Conservation (phyloP, 768 basidiomycete species). For the Pleurotus sapidus region DNA sequence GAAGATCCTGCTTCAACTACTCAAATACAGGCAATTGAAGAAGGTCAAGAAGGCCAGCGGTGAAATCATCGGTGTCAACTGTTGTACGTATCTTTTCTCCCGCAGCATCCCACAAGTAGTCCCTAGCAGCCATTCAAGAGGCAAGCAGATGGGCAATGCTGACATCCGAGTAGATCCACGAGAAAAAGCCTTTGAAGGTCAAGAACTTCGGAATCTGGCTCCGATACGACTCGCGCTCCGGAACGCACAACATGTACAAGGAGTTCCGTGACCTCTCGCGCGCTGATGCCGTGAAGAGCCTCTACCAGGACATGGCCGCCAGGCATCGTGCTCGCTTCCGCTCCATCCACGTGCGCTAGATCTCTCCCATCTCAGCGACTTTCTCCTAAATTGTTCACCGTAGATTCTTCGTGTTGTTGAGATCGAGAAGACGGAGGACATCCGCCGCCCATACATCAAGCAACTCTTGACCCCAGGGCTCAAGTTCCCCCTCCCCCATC, state of each 20-base stretch:
- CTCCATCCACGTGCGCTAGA: conserved; percentile 84
- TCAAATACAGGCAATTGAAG: conserved; percentile 73
- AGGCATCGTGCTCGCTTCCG: conserved; percentile 99
- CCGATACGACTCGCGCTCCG: conserved; percentile 98
- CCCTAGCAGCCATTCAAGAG: conserved; percentile 81
- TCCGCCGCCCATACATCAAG: conserved; percentile 97
- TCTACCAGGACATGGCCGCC: conserved; percentile 99
- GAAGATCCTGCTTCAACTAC: background rate
- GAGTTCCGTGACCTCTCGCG: conserved; percentile 96
- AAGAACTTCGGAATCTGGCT: conserved; percentile 99
- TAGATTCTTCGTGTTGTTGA: conserved; percentile 98
- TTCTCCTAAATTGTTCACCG: background rate
- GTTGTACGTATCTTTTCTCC: conserved; percentile 66
- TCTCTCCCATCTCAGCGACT: background rate
- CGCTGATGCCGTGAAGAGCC: conserved; percentile 90
- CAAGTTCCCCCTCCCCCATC: conserved; percentile 97
- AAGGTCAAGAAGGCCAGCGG: conserved; percentile 99
- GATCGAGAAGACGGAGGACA: conserved; percentile 86
- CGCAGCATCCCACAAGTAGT: conserved; percentile 39
- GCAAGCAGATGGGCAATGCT: conserved; percentile 78
- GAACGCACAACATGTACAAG: conserved; percentile 99
- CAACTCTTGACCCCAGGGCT: conserved; percentile 88
- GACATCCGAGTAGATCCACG: conserved; percentile 75
- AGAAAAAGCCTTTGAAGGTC: conserved; percentile 96
- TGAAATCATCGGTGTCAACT: conserved; percentile 98